Conservation (phyloP, 352 stramenopile species). For the Globisporangium apiculatum region DNA sequence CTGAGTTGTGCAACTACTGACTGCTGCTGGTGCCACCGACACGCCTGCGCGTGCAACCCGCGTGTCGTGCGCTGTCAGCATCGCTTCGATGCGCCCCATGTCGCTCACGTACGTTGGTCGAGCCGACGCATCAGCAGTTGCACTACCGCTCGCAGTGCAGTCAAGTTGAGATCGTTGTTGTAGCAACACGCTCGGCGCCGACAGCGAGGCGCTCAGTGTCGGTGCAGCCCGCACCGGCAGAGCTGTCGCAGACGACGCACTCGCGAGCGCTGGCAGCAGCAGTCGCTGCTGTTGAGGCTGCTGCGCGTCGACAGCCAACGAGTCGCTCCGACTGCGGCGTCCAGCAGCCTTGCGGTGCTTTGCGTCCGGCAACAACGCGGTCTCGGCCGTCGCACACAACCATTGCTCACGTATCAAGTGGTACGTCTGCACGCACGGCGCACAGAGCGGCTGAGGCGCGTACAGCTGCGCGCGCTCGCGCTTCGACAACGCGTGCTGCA, state of each 20-base stretch:
- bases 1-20: conserved; percentile 7
- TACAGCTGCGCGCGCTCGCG: conserved; percentile 47
- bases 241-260: not conserved
- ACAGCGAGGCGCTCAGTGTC: conserved; percentile 4
- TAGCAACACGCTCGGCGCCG: conserved; percentile 3
- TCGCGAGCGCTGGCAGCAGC: conserved; percentile 7
- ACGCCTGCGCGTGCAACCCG: not conserved
- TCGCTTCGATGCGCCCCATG: conserved; percentile 42
- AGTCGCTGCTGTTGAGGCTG: not conserved
- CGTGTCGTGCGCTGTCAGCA: conserved; percentile 29
- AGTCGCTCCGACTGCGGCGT: not conserved
- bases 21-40: not conserved
- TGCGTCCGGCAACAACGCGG: no score
- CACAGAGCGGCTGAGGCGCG: conserved; percentile 46
- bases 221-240: not conserved
- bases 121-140: not conserved
- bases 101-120: conserved; percentile 35
- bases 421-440: conserved; percentile 34
- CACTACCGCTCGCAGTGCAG: not conserved
- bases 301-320: not conserved
- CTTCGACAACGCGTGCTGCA: conserved; percentile 48
- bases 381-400: conserved; percentile 12
- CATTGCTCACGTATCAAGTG: conserved; percentile 36
- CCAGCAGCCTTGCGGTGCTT: not conserved
- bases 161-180: not conserved